Conservation (phyloP, 345 rosid species). For the Euphorbia tirucalli region DNA sequence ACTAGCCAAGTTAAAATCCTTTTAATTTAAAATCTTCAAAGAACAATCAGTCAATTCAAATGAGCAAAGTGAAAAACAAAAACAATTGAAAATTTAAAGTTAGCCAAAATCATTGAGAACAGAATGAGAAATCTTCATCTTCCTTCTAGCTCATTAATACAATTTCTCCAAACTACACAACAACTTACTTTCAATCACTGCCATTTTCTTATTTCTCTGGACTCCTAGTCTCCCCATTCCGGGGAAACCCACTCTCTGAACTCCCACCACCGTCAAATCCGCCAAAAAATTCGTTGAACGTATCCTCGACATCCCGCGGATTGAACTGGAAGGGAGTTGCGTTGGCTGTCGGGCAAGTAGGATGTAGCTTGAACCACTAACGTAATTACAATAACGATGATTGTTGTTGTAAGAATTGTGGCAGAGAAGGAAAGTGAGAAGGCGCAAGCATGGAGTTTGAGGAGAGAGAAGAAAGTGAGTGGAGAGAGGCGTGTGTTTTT, state of each 20-base stretch:
- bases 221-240: constrained; percentile 27
- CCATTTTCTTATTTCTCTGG: constrained; percentile 31
- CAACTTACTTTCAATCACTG: constrained; percentile 21
- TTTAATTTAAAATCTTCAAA: no score
- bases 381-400: no score
- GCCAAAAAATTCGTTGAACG: constrained; percentile 63
- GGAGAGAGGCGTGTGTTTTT: no score
- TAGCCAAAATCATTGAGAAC: constrained; percentile 30
- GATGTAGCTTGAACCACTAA: no score
- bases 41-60: no score
- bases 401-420: no score
- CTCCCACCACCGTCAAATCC: constrained; percentile 35
- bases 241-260: not conserved
- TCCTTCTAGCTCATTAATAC: constrained; percentile 21
- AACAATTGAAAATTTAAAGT: not conserved
- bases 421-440: no score
- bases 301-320: constrained; percentile 63
- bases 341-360: not conserved
- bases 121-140: constrained; percentile 28
- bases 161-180: constrained; percentile 24
- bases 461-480: no score
- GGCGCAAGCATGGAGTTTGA: no score
- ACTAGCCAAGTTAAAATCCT: no score
- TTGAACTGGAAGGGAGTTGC: constrained; percentile 41
- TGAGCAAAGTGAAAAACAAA: not conserved